Evolutionary conservation across 1,284 basidiomycete genomes (phyloP), one percentile per base, ranked within the genome.

Genomic region (Agaricales sp.): DNA sequence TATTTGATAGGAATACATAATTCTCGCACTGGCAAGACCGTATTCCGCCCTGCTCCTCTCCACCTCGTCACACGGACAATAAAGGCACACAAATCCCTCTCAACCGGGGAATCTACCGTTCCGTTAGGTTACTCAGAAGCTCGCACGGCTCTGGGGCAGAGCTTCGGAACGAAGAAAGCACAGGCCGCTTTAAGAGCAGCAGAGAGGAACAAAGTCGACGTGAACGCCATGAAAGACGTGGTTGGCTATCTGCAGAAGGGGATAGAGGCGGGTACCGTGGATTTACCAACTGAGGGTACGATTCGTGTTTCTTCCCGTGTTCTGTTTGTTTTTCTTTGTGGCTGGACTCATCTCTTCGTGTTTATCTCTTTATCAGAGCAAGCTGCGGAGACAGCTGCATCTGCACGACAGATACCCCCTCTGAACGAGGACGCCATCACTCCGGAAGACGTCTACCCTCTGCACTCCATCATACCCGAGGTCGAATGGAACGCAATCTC

Each of bases 141-240:
- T 26, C 76, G 86, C 22, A 88, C 80, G 52, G 72, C 78, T n/a
- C 77, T 97, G 1, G 93, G 93, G 24, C 84, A 91, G 61, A 80
- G 87, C 1, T 97, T 97, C 56, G 93, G 93, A 19, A 95, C 92
- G 12, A 89, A 91, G 67, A 96, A 95, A 62, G 89, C 91, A 35
- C 87, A 91, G 65, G 80, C 81, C 13, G 82, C 80, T 23, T 92
- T 96, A 58, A 78, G 79, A 51, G 85, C 89, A 2, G 78, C 79
- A 52, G 91, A 92, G 64, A 76, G 93, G 53, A 93, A 93, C 67
- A 82, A 82, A 61, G 82, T 97, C 30, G 90, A 95, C 66, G 78
- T 88, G 13, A 71, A 73, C 48, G 89, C 90, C 1, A 92, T 95
- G 86, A n/a, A 41, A 20, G 75, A 85, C 60, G 84, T 92, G 18